Evolutionary conservation across 495 filamentous ascomycete species (phyloP).

Genomic region (Podospora appendiculata): DNA sequence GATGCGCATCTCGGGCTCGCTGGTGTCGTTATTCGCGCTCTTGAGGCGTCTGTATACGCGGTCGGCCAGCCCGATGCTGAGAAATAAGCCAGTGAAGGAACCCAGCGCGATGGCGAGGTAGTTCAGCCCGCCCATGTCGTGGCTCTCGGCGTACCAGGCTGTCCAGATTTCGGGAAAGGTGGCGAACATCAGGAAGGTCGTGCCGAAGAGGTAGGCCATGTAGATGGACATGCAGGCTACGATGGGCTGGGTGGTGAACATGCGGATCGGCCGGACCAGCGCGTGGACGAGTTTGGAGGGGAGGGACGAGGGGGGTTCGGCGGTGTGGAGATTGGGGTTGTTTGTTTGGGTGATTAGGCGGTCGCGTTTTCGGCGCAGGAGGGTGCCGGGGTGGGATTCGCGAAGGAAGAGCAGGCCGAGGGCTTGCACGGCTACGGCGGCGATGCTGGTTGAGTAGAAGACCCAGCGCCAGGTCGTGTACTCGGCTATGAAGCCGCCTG

Average conservation of each 20-base stretch:
- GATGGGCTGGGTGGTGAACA: slow-evolving; percentile 51
- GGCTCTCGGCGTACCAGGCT: slow-evolving; percentile 44
- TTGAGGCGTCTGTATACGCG: slow-evolving; percentile 11
- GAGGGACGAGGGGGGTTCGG: slow-evolving; percentile 13
- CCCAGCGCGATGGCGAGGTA: slow-evolving; percentile 34
- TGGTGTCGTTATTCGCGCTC: slow-evolving; percentile 28
- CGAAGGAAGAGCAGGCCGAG: slow-evolving; percentile 34
- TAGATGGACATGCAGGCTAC: slow-evolving; percentile 55
- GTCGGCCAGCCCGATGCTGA: slow-evolving; percentile 16
- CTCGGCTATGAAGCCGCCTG: slow-evolving; percentile 35
- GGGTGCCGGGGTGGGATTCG: slow-evolving; percentile 53
- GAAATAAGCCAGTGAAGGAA: slow-evolving; percentile 13
- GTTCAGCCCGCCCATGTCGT: slow-evolving; percentile 46
- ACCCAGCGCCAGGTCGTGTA: slow-evolving; percentile 45
- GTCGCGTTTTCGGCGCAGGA: slow-evolving; percentile 47
- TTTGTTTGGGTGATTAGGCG: slow-evolving; percentile 48
- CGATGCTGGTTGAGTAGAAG: slow-evolving; percentile 46
- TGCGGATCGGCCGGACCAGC: slow-evolving; percentile 43
- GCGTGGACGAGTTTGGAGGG: slow-evolving; percentile 45
- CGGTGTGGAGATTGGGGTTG: slow-evolving; percentile 33
- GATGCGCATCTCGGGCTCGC: slow-evolving; percentile 62
- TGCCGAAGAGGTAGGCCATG: slow-evolving; percentile 64
- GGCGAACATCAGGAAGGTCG: slow-evolving; percentile 67
- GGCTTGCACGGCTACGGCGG: slow-evolving; percentile 15
- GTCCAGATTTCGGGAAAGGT: slow-evolving; percentile 54